phyloP scores from a whole-genome alignment of 2,329 filamentous ascomycete species.

The Monilinia polystroma region DNA sequence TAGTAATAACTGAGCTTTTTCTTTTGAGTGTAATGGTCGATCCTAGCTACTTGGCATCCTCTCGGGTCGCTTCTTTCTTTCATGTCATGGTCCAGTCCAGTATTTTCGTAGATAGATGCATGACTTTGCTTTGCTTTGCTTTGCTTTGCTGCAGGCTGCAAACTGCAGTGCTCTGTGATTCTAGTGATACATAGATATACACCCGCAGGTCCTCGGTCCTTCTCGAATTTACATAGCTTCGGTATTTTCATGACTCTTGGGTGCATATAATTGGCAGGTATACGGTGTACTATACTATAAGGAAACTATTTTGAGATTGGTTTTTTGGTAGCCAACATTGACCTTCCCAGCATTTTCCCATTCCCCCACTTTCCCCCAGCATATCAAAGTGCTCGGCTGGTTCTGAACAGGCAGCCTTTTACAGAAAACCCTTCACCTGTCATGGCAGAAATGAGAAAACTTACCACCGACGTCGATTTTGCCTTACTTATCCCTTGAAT shows the following conservation, averaged over 20 bases:
- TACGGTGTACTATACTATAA: not conserved
- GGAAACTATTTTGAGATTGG: not conserved
- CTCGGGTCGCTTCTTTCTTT: conserved; percentile 8
- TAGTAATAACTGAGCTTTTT: not conserved
- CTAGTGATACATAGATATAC: not conserved
- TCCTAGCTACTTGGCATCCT: not conserved
- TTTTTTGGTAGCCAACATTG: conserved; percentile 5
- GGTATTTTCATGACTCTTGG: not conserved
- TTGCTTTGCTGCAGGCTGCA: not conserved
- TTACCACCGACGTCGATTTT: conserved; percentile 19
- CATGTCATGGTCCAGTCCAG: not conserved
- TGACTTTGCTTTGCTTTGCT: conserved; percentile 9
- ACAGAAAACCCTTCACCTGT: not conserved
- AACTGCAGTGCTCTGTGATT: not conserved
- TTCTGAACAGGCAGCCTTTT: conserved; percentile 6
- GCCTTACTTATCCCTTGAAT: conserved; percentile 10
- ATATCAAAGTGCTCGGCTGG: conserved; percentile 2
- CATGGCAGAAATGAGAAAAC: not conserved
- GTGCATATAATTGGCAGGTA: not conserved
- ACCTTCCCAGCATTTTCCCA: conserved; percentile 3
- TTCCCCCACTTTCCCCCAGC: conserved; percentile 13
- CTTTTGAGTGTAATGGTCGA: not conserved
- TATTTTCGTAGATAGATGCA: conserved; percentile 13
- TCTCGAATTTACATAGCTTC: not conserved
- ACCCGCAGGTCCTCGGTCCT: conserved; percentile 1